Percentiles rank a stretch among this genome's conserved stretches.
These are phyloP conservation scores for thale cress (Arabidopsis thaliana) DNA, from an alignment of 345 rosid genomes.

Conservation along the genomic window TAIR10.1 NC_003076.8:1809001-1809500, in stretches of 20 bases:
- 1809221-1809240: conserved; percentile 65
- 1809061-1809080: conserved; percentile 26
- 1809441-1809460: conserved; percentile 49
- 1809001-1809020: conserved; percentile 37
- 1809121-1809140: background rate
- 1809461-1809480: conserved; percentile 51
- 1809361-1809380: conserved; percentile 55
- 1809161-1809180: conserved; percentile 52
- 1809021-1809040: conserved; percentile 36
- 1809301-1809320: conserved; percentile 48
- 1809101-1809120: background rate
- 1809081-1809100: background rate
- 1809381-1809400: conserved; percentile 24
- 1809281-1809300: conserved; percentile 57
- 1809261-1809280: conserved; percentile 69
- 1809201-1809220: conserved; percentile 64
- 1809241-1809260: conserved; percentile 79
- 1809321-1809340: conserved; percentile 16
- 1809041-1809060: conserved; percentile 40
- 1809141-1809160: conserved; percentile 55
- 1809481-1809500: conserved; percentile 50
- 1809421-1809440: conserved; percentile 44
- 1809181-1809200: conserved; percentile 53
- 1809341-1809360: conserved; percentile 56
- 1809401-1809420: conserved; percentile 44